Evolutionary conservation across 805 yeast genomes (phyloP), one percentile per base, ranked within the genome.

Genomic region (Brettanomyces nanus): DNA sequence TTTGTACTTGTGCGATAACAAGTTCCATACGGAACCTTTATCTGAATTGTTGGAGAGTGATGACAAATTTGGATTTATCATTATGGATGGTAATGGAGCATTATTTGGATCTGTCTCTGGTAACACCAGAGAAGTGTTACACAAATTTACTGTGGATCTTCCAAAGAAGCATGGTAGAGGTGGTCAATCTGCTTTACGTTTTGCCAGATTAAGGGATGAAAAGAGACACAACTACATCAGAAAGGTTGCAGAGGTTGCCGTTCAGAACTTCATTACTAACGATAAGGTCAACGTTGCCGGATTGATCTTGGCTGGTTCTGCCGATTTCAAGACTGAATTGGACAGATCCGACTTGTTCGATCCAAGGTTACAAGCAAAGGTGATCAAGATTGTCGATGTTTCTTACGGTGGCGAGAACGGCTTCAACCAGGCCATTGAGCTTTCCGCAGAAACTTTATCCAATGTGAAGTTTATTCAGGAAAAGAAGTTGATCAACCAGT

Each of bases 121-220:
- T 62, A 92, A 92, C 68, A 89, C 95, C 33, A 82, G 98, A 71
- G 96, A 92, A 45, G 85, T 92, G 32, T 71, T 92, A 57, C 95
- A 90, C 65, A 92, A 92, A 65, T 92, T 92, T 66, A 83, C 87
- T 2, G 99, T 92, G 40, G 99, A 92, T 64, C 72, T 92, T 54
- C 99, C 99, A 54, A 92, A 92, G 72, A 92, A 92, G 85, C 98
- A 92, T 73, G 98, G 98, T 57, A 84, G 98, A 75, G 98, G 98
- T 84, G 98, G 98, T 82, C 98, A 92, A 71, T 92, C 99, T 45
- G 98, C 99, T 32, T 61, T 92, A 52, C 97, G 99, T 85, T 92
- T 92, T 72, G 81, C 97, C 19, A 89, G 99, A 74, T 74, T 92
- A 63, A 84, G 99, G 75, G 98, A 92, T 53, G 98, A 92, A 67